Evolutionary conservation across 1,284 basidiomycete species (phyloP).

Genomic region (Heliocybe sulcata): DNA sequence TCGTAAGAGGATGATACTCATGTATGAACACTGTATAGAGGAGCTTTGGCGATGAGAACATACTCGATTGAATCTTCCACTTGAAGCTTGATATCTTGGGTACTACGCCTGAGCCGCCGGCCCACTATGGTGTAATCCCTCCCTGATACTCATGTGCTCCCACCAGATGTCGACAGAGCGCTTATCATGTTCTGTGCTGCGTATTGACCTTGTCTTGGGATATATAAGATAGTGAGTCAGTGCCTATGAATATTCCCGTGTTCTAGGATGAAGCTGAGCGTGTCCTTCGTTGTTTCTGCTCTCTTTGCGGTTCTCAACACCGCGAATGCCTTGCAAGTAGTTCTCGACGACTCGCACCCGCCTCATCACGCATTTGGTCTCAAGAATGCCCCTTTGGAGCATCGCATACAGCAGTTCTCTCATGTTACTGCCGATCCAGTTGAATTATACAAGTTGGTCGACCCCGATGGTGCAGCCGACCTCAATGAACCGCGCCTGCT

Average conservation of each 20-base stretch:
- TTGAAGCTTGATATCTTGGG: no score
- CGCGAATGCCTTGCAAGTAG: background rate
- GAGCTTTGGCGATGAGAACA: background rate
- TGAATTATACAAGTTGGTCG: conserved; percentile 10
- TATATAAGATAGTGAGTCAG: background rate
- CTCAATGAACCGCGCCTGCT: conserved; percentile 16
- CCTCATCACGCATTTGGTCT: background rate
- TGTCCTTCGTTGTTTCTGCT: background rate
- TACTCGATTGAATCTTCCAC: no score
- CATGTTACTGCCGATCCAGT: conserved; percentile 8
- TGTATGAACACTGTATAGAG: conserved; percentile 3
- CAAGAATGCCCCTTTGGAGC: background rate
- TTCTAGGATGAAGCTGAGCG: background rate
- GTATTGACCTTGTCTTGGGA: no score
- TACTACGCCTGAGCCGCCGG: no score
- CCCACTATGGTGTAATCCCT: no score
- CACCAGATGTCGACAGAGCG: no score
- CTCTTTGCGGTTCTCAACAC: background rate
- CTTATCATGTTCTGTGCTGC: no score
- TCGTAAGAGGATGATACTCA: background rate
- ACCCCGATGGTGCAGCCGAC: conserved; percentile 9
- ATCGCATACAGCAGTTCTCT: background rate
- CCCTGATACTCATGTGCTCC: no score
- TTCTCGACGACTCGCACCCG: background rate
- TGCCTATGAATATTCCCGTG: no score